A percentile compares a stretch with the other conserved stretches of the same genome.
Evolutionary conservation across 2,329 filamentous ascomycete genomes (phyloP).

Genomic region (Ambrosiella beaveri): DNA sequence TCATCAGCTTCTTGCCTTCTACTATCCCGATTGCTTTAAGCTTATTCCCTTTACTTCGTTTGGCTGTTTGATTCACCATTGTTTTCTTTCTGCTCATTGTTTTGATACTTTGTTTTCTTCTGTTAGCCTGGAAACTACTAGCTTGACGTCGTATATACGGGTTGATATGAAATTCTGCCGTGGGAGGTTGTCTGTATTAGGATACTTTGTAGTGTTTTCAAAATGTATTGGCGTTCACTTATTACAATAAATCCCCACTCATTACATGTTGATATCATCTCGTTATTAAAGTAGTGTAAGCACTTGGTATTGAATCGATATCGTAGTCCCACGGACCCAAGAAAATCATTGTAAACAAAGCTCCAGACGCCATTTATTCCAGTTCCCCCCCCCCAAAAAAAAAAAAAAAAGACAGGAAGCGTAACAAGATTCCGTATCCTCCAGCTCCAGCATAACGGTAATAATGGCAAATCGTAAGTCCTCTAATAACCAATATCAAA

Average conservation of each 20-base stretch:
- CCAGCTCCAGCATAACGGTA: too few relatives aligned
- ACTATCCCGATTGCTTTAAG: neutral
- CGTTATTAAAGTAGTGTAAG: neutral
- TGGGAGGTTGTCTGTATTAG: neutral
- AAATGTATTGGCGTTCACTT: neutral
- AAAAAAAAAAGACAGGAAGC: too few relatives aligned
- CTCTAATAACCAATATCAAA: too few relatives aligned
- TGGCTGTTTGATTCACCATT: neutral
- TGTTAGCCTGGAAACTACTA: neutral
- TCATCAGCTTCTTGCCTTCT: neutral
- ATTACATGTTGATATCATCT: neutral
- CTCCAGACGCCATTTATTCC: slow-evolving; percentile 1
- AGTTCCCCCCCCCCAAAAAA: neutral
- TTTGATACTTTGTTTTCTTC: neutral
- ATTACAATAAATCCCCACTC: neutral
- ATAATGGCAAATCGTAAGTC: too few relatives aligned
- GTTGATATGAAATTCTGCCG: slow-evolving; percentile 1
- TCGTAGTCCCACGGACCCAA: neutral
- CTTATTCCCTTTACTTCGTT: neutral
- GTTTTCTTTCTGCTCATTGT: neutral
- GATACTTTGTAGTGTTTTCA: slow-evolving; percentile 1
- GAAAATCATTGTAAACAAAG: neutral
- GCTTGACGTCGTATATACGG: neutral
- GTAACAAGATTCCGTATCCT: too few relatives aligned
- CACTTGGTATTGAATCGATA: too few relatives aligned